Percentiles rank a stretch among this genome's conserved stretches.
Evolutionary conservation across 768 basidiomycete genomes (phyloP).

Genomic region (Leccinum variicolor): DNA sequence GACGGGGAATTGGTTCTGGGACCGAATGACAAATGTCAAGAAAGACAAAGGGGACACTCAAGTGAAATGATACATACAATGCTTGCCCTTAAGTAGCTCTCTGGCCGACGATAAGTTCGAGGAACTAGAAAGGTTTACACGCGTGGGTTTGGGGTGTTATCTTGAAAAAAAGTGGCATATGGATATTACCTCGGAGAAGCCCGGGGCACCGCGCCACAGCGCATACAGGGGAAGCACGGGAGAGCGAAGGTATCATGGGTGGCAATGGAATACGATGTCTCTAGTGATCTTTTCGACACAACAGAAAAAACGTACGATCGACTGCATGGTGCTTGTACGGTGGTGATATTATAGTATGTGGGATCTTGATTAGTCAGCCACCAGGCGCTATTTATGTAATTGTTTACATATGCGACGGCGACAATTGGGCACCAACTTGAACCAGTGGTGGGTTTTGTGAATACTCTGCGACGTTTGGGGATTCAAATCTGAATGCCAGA

Average conservation of each 20-base stretch:
- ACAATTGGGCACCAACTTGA: background rate
- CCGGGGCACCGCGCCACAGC: background rate
- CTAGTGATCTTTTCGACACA: background rate
- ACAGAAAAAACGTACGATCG: background rate
- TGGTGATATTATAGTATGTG: background rate
- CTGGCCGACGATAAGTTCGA: background rate
- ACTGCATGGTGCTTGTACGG: background rate
- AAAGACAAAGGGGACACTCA: background rate
- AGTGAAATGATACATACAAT: background rate
- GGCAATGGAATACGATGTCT: background rate
- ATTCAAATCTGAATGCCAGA: background rate
- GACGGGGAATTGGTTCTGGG: background rate
- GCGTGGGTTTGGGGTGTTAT: background rate
- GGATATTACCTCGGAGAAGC: background rate
- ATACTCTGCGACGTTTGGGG: too few species aligned
- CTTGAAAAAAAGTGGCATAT: background rate
- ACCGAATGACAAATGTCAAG: background rate
- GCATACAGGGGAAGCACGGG: background rate
- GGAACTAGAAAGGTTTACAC: background rate
- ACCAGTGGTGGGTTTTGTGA: too few species aligned
- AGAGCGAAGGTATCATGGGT: background rate
- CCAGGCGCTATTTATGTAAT: background rate
- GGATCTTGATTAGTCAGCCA: background rate
- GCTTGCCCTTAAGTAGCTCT: background rate
- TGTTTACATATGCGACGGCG: background rate